A percentile compares a stretch with the other conserved stretches of the same genome.
Evolutionary conservation across 1,284 basidiomycete species (phyloP).

Genomic region (Ganoderma boninense): DNA sequence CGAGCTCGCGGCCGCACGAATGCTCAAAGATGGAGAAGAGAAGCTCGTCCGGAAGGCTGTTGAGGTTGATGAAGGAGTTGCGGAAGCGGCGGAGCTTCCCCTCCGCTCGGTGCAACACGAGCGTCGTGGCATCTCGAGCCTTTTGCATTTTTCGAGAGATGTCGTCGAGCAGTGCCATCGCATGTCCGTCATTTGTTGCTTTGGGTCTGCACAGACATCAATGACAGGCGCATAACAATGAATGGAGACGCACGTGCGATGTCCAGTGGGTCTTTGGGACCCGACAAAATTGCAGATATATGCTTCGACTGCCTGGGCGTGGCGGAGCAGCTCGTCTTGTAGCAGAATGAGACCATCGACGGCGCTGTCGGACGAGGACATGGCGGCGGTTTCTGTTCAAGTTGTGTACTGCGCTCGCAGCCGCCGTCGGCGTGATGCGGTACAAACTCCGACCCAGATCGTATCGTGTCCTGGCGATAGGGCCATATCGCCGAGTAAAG

Average conservation of each 20-base stretch:
- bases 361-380: background rate
- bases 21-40: background rate
- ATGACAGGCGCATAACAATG: background rate
- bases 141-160: background rate
- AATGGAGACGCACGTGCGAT: constrained; percentile 3
- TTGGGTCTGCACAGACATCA: background rate
- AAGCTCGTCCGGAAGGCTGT: constrained; percentile 8
- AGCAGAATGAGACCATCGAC: background rate
- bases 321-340: background rate
- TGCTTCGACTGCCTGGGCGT: background rate
- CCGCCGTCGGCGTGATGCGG: background rate
- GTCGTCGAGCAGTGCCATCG: background rate
- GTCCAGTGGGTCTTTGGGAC: background rate
- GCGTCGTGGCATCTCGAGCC: background rate
- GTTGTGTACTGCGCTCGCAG: background rate
- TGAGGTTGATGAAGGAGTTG: constrained; percentile 4
- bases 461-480: background rate
- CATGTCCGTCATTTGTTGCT: background rate
- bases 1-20: background rate
- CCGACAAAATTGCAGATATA: background rate
- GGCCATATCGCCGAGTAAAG: background rate
- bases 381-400: constrained; percentile 1
- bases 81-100: constrained; percentile 7
- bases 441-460: background rate
- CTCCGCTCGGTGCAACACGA: background rate